Conservation (phyloP, 116 monocot genomes). For the Iris pallida region DNA sequence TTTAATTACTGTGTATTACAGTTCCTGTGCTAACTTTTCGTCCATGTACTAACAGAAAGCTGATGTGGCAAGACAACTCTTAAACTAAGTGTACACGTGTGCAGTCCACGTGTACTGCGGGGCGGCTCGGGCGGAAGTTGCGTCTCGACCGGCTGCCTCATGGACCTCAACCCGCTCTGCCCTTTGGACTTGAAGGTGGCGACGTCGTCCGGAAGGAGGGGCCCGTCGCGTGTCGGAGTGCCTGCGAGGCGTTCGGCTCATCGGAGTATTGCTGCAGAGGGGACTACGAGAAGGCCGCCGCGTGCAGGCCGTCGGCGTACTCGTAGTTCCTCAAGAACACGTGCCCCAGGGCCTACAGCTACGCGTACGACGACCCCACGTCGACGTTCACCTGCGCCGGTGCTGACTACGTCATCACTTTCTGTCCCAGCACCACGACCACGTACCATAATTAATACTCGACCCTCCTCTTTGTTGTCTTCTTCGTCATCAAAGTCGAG, state of each 20-base stretch:
- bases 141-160: constrained; percentile 55
- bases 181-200: constrained; percentile 51
- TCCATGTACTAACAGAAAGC: too few species aligned
- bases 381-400: neutral
- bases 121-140: constrained; percentile 33
- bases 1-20: too few species aligned
- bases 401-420: neutral
- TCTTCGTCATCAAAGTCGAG: too few species aligned
- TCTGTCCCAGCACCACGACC: constrained; percentile 1
- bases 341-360: constrained; percentile 18
- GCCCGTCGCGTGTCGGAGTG: constrained; percentile 23
- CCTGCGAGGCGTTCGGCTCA: constrained; percentile 26
- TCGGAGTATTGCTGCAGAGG: constrained; percentile 20
- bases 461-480: too few species aligned
- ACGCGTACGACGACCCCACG: constrained; percentile 10
- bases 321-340: constrained; percentile 18
- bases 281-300: constrained; percentile 1
- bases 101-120: too few species aligned
- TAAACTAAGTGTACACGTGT: too few species aligned
- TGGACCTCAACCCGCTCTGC: constrained; percentile 29
- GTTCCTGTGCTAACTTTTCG: too few species aligned
- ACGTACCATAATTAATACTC: too few species aligned
- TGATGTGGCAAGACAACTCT: too few species aligned
- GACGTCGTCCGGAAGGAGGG: too few species aligned
- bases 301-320: constrained; percentile 12